phyloP scores from a whole-genome alignment of 2,329 filamentous ascomycete species.

The Penicillium janthinellum region DNA sequence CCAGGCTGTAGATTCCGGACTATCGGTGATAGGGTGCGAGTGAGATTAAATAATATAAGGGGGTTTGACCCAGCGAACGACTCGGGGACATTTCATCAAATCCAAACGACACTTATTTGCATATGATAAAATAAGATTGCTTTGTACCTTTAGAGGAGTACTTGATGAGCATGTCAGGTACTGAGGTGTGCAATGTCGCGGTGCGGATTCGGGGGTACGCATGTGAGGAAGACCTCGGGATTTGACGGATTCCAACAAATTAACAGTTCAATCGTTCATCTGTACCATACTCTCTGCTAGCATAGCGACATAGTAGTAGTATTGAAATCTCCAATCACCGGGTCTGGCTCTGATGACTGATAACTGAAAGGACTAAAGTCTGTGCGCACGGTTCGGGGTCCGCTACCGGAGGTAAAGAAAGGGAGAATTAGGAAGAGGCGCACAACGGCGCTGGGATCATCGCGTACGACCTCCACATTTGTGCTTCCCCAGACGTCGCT shows the following conservation, averaged over 20 bases:
- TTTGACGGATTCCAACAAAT: background rate
- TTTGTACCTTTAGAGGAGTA: background rate
- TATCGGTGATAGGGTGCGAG: background rate
- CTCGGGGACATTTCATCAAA: conserved; percentile 4
- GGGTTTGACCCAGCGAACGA: background rate
- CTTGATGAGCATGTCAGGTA: background rate
- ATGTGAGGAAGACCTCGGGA: background rate
- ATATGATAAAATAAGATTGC: background rate
- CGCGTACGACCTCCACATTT: conserved; percentile 14
- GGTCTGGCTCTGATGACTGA: background rate
- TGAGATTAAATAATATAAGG: background rate
- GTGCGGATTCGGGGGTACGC: background rate
- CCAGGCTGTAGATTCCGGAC: background rate
- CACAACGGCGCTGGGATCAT: conserved; percentile 13
- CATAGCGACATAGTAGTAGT: background rate
- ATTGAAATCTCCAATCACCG: background rate
- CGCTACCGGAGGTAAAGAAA: background rate
- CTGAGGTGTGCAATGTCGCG: background rate
- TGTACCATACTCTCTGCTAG: background rate
- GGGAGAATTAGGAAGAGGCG: conserved; percentile 1
- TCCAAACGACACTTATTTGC: background rate
- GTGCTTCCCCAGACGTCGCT: conserved; percentile 16
- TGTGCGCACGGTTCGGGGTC: background rate
- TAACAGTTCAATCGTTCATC: no score
- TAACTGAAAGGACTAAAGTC: background rate